Base-by-base conservation (phyloP, 257 asterid genomes). In the Scutellaria minor region DNA sequence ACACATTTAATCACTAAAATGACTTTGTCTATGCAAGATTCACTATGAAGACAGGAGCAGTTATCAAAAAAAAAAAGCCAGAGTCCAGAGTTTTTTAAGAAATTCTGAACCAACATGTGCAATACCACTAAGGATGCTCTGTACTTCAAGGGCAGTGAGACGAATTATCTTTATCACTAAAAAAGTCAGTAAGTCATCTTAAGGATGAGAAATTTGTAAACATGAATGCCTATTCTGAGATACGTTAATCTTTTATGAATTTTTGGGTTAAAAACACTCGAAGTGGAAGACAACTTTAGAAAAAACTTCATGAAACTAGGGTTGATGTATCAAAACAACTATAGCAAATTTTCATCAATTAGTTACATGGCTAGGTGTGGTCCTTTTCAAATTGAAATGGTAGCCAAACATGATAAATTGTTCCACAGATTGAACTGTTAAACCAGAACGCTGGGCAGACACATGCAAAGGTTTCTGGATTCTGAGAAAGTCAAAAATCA, bases 51-150 rank as follows among this genome's bases (percentile, higher is more conserved):
- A 52, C 27, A 60, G 50, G 12, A 6, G 71, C 58, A 59, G 31
- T 60, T 39, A 6, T 22, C 10, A 12, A 11, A 35, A 47, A 14
- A 24, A 24, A 24, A 24, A 47, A 71, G 31, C 31, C 37, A 18
- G 66, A 66, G 61, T 47, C 40, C 63, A 68, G 51, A 51, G 46
- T 6, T 35, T 68, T 55, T 54, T 6, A 47, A 55, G 31, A 76
- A 41, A 70, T 58, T 52, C 44, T 40, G n/a, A 57, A 40, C 46
- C 46, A 53, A 53, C 11, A 53, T 12, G 54, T 22, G 71, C 57
- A 24, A 41, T 44, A 31, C 14, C 18, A 14, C 27, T 31, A 48
- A 50, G 27, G 66, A 47, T 39, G 71, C 42, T 41, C 45, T 14
- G 47, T 55, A 14, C 24, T 24, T 68, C 66, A 69, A 40, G 37